Conservation (phyloP, 345 rosid genomes). For the Corchorus capsularis region DNA sequence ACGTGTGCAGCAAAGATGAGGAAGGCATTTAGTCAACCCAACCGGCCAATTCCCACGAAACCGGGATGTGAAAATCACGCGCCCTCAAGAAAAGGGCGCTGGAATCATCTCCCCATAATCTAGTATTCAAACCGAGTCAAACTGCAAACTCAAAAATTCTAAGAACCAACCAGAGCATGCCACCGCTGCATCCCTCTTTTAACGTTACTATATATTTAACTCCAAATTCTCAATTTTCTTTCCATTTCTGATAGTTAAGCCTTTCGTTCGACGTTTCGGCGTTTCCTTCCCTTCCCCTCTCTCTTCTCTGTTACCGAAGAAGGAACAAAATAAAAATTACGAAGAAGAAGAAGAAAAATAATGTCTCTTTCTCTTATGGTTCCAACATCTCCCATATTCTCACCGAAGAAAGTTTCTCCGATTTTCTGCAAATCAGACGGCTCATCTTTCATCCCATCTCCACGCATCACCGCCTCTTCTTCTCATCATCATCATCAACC, state of each 20-base stretch:
- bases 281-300: too few relatives aligned
- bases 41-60: neutral
- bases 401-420: neutral
- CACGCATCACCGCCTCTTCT: neutral
- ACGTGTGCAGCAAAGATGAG: too few relatives aligned
- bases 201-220: too few relatives aligned
- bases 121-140: neutral
- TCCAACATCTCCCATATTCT: conserved; percentile 17
- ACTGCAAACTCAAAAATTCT: neutral
- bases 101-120: neutral
- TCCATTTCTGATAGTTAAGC: neutral
- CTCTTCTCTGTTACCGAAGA: neutral
- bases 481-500: neutral
- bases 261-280: neutral
- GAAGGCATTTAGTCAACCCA: neutral
- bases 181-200: neutral
- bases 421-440: conserved; percentile 14
- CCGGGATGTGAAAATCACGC: neutral
- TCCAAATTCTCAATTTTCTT: too few relatives aligned
- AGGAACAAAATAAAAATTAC: neutral
- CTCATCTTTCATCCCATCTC: conserved; percentile 6
- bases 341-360: neutral
- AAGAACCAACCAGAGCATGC: neutral
- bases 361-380: conserved; percentile 2
- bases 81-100: neutral